A percentile compares a stretch with the other conserved stretches of the same genome.
phyloP scores from a whole-genome alignment of 345 rosid species.

The Salix koriyanagi region DNA sequence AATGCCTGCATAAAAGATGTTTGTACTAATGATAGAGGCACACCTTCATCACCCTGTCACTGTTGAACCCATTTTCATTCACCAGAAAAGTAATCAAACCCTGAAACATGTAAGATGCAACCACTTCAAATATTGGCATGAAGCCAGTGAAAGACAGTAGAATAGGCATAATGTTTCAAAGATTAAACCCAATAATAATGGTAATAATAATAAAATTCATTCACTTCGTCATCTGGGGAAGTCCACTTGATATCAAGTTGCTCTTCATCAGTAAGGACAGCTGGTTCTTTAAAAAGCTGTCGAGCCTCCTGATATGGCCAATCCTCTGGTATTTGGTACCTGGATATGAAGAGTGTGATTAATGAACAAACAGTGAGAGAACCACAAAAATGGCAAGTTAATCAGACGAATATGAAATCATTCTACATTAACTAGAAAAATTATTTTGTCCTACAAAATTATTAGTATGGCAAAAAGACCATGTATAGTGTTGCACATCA shows the following conservation, averaged over 20 bases:
- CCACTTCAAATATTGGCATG: not conserved
- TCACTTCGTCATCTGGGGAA: conserved; percentile 86
- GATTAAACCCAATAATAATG: not conserved
- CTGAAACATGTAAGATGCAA: conserved; percentile 25
- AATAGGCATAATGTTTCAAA: not conserved
- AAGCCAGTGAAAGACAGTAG: not conserved
- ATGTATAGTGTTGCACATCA: too few species aligned
- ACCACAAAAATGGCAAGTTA: too few species aligned
- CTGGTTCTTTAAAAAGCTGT: conserved; percentile 72
- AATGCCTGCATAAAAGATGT: not conserved
- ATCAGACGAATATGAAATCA: too few species aligned
- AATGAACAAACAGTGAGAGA: not conserved
- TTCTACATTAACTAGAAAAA: too few species aligned
- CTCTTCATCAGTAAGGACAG: conserved; percentile 53
- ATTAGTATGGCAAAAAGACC: too few species aligned
- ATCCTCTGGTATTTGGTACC: conserved; percentile 78
- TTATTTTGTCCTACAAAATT: too few species aligned
- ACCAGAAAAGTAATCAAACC: conserved; percentile 66
- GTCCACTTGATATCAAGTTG: conserved; percentile 77
- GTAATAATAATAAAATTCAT: not conserved
- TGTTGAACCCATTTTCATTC: conserved; percentile 87
- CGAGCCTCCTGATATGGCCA: conserved; percentile 93
- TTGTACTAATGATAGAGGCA: not conserved
- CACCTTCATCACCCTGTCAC: conserved; percentile 85
- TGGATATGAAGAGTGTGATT: conserved; percentile 15